phyloP scores from a whole-genome alignment of 176 grass and related monocot species.

The Areca catechu region DNA sequence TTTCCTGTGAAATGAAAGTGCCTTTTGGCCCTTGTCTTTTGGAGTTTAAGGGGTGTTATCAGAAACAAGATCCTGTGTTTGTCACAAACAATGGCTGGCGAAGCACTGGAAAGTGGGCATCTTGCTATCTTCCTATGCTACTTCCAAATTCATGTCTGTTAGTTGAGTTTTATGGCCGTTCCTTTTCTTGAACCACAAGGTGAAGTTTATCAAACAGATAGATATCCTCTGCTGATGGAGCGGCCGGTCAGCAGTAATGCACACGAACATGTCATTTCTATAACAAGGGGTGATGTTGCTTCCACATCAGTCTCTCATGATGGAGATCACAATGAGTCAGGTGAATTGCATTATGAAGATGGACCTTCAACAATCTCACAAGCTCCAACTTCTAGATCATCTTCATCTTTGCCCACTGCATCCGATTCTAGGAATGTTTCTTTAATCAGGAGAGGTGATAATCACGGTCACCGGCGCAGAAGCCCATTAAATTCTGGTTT shows the following conservation, averaged over 20 bases:
- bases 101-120: no score
- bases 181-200: constrained; percentile 1
- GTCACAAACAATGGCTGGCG: no score
- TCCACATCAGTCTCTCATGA: background rate
- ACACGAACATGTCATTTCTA: background rate
- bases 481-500: no score
- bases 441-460: no score
- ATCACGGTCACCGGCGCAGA: no score
- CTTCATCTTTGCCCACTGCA: no score
- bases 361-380: background rate
- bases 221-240: background rate
- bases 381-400: background rate
- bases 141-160: background rate
- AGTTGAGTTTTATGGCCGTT: background rate
- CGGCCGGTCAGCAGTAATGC: background rate
- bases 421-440: no score
- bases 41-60: no score
- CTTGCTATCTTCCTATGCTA: no score
- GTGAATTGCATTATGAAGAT: background rate
- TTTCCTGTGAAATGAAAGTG: no score
- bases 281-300: background rate
- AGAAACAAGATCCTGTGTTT: no score
- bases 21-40: no score
- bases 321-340: background rate
- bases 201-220: background rate